These are phyloP conservation scores for Penicillium sp. DNA, from an alignment of 2,329 filamentous ascomycete species.

Conservation along the genomic window DNA sequence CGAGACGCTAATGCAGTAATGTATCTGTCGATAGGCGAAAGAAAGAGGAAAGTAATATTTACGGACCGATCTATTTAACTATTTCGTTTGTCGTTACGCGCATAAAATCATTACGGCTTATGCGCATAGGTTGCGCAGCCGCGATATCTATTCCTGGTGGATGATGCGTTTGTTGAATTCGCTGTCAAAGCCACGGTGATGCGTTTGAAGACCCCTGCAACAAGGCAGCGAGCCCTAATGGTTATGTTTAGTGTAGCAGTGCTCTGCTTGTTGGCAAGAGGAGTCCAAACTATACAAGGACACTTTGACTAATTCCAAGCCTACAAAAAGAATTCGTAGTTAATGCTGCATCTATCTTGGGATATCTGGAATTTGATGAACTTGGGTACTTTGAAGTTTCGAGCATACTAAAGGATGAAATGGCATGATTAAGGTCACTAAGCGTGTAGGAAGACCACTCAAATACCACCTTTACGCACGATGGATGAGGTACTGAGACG, in stretches of 20 bases:
- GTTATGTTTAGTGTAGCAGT: too few relatives aligned
- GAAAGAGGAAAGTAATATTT: too few relatives aligned
- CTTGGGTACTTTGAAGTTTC: slow-evolving; percentile 51
- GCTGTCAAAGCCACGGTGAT: too few relatives aligned
- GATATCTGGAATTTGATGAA: slow-evolving; percentile 48
- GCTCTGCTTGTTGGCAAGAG: too few relatives aligned
- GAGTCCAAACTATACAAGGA: not conserved
- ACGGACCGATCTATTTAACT: too few relatives aligned
- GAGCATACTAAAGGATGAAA: slow-evolving; percentile 39
- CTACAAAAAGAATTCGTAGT: slow-evolving; percentile 12
- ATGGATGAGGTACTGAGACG: slow-evolving; percentile 45
- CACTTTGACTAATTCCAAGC: slow-evolving; percentile 12
- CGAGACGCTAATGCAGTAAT: not conserved
- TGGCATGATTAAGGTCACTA: slow-evolving; percentile 43
- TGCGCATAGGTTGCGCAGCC: too few relatives aligned
- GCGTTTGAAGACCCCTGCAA: too few relatives aligned
- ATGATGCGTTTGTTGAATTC: too few relatives aligned
- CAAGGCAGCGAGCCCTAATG: too few relatives aligned
- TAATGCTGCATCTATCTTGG: slow-evolving; percentile 29
- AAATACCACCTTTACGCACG: slow-evolving; percentile 45
- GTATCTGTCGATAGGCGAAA: not conserved
- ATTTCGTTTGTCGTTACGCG: not conserved
- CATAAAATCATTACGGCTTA: too few relatives aligned
- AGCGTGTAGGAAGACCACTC: slow-evolving; percentile 37
- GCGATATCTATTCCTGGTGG: too few relatives aligned